These are phyloP conservation scores for Penicillium vulpinum DNA, from an alignment of 2,329 filamentous ascomycete genomes.

Conservation along the genomic window DNA sequence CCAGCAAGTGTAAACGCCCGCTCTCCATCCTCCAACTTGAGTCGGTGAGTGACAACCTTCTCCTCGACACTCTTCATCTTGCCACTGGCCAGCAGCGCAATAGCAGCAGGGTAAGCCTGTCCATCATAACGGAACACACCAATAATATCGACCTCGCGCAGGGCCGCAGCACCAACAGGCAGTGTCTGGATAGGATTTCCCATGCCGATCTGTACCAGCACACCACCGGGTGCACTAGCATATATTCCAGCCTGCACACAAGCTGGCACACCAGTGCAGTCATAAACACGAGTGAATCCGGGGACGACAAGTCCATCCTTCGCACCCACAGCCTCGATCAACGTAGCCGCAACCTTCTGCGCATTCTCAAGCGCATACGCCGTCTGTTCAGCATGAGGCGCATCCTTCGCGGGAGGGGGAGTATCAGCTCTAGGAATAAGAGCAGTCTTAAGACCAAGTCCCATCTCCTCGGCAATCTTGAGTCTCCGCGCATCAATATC, in stretches of 20 bases:
- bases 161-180: conserved; percentile 55
- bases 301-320: conserved; percentile 22
- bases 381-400: conserved; percentile 35
- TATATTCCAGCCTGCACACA: conserved; percentile 50
- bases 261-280: conserved; percentile 48
- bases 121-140: conserved; percentile 59
- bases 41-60: conserved; percentile 55
- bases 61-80: conserved; percentile 51
- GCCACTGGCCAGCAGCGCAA: conserved; percentile 54
- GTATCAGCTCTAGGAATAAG: conserved; percentile 38
- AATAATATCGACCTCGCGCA: conserved; percentile 58
- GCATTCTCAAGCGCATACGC: conserved; percentile 38
- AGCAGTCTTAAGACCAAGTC: conserved; percentile 38
- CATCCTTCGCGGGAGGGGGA: conserved; percentile 34
- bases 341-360: conserved; percentile 34
- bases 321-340: conserved; percentile 26
- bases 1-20: conserved; percentile 55
- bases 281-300: conserved; percentile 48
- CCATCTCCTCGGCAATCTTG: conserved; percentile 52
- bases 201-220: conserved; percentile 59
- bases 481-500: conserved; percentile 61
- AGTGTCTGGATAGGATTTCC: conserved; percentile 56
- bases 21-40: conserved; percentile 50
- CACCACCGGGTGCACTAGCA: conserved; percentile 50
- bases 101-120: conserved; percentile 56